phyloP scores from a whole-genome alignment of 2,329 filamentous ascomycete genomes.

The Aureobasidium sp. region DNA sequence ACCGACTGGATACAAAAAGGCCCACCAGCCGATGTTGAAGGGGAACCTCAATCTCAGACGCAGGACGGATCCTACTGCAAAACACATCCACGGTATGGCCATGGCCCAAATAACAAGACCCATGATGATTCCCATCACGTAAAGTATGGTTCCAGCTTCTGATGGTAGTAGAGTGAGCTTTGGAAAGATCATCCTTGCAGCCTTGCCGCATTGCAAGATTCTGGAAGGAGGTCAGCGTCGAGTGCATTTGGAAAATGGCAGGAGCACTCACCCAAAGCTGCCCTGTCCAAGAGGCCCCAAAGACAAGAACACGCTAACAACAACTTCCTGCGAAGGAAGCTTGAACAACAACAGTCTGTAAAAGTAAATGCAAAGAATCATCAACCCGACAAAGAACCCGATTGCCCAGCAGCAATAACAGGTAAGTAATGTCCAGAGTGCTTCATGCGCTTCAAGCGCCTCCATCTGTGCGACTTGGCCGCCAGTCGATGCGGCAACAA shows the following conservation, averaged over 20 bases:
- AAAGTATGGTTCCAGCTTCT: constrained; percentile 49
- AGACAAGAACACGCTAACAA: constrained; percentile 62
- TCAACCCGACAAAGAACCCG: constrained; percentile 54
- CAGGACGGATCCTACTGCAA: constrained; percentile 45
- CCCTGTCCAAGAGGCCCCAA: constrained; percentile 61
- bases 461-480: constrained; percentile 58
- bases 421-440: constrained; percentile 55
- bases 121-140: constrained; percentile 48
- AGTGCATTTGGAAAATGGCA: background rate
- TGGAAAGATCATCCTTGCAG: constrained; percentile 36
- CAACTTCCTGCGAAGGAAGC: constrained; percentile 58
- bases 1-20: constrained; percentile 49
- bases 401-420: constrained; percentile 65
- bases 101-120: constrained; percentile 52
- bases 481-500: constrained; percentile 59
- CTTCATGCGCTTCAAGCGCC: constrained; percentile 48
- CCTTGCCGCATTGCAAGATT: constrained; percentile 44
- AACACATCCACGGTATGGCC: constrained; percentile 47
- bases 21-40: constrained; percentile 60
- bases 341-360: constrained; percentile 61
- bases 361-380: constrained; percentile 62
- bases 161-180: constrained; percentile 31
- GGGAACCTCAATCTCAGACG: constrained; percentile 38
- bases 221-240: constrained; percentile 21
- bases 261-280: constrained; percentile 42